Evolutionary conservation across 257 asterid genomes (phyloP).

Genomic region (Capsicum baccatum): DNA sequence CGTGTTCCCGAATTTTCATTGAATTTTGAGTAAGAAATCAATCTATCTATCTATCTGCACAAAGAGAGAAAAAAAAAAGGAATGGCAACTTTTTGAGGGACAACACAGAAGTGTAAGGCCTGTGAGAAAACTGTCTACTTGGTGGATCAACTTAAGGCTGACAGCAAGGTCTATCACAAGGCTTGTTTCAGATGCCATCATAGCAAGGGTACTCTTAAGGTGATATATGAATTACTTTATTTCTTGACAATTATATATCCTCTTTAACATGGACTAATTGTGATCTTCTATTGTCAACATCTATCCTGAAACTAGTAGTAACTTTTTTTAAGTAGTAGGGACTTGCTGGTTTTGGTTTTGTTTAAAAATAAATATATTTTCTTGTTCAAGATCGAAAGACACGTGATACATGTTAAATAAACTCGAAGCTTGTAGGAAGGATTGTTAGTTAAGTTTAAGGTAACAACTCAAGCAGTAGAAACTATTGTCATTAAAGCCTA

Average conservation of each 20-base stretch:
- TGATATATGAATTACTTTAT: background rate
- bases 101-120: conserved; percentile 45
- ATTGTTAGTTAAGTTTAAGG: background rate
- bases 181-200: conserved; percentile 48
- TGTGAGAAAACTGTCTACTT: conserved; percentile 47
- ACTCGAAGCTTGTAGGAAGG: background rate
- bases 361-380: background rate
- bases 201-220: conserved; percentile 50
- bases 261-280: background rate
- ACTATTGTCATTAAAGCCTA: too few relatives aligned
- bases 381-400: background rate
- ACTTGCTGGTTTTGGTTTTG: background rate
- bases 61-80: background rate
- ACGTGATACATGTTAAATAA: background rate
- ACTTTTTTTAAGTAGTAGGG: background rate
- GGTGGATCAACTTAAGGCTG: conserved; percentile 49
- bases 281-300: background rate
- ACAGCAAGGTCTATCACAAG: conserved; percentile 42
- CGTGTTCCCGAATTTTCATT: too few relatives aligned
- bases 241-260: background rate
- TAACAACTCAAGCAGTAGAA: too few relatives aligned
- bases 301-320: background rate
- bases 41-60: background rate
- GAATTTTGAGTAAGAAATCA: background rate
- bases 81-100: conserved; percentile 45